Percentiles rank a stretch among this genome's conserved stretches.
Evolutionary conservation across 441 rosid species (phyloP).

Genomic region (Theobroma grandiflorum): DNA sequence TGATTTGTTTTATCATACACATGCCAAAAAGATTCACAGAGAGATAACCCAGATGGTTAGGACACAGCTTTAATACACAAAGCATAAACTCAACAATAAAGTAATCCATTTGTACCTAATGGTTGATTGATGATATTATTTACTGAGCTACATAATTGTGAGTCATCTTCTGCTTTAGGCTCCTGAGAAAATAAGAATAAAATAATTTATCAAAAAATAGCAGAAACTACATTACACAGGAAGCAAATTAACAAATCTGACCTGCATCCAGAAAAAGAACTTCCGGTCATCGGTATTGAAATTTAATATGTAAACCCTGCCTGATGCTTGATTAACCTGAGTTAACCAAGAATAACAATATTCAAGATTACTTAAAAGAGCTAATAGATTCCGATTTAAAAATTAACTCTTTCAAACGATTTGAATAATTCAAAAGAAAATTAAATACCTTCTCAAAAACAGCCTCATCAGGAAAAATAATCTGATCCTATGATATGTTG

Average conservation of each 20-base stretch:
- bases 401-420: background rate
- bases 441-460: slow-evolving; percentile 85
- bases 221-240: slow-evolving; percentile 23
- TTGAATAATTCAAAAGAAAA: slow-evolving; percentile 1
- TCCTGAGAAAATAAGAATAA: slow-evolving; percentile 52
- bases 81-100: slow-evolving; percentile 21
- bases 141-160: slow-evolving; percentile 68
- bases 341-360: slow-evolving; percentile 26
- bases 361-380: background rate
- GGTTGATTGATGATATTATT: slow-evolving; percentile 78
- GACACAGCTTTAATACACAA: background rate
- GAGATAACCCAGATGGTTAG: background rate
- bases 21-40: background rate
- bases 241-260: slow-evolving; percentile 29
- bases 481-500: slow-evolving; percentile 72
- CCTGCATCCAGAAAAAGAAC: slow-evolving; percentile 98
- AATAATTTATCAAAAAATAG: slow-evolving; percentile 4
- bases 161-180: slow-evolving; percentile 82
- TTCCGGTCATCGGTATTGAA: slow-evolving; percentile 87
- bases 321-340: slow-evolving; percentile 88
- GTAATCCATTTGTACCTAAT: slow-evolving; percentile 58
- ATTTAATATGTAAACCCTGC: slow-evolving; percentile 89
- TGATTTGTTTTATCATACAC: background rate
- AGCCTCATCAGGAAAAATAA: slow-evolving; percentile 93
- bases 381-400: background rate